These are phyloP conservation scores for Imleria badia DNA, from an alignment of 768 basidiomycete genomes.

Conservation along the genomic window DNA sequence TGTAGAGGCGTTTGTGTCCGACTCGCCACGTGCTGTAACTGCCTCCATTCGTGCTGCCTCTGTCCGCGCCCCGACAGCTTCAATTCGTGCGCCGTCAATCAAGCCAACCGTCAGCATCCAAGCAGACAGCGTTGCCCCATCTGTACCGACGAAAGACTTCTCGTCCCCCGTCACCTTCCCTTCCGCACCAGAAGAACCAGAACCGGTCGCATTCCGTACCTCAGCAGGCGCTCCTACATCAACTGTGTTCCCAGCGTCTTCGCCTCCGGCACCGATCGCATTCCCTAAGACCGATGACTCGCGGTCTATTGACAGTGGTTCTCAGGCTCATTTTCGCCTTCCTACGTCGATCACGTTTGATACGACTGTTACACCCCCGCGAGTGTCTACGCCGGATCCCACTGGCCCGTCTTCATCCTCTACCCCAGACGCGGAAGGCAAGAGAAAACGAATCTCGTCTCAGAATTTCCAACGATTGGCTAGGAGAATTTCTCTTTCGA, in stretches of 20 bases:
- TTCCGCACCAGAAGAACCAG: conserved; percentile 20
- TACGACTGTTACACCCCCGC: conserved; percentile 53
- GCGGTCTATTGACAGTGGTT: conserved; percentile 29
- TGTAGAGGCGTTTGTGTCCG: neutral
- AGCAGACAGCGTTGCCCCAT: conserved; percentile 25
- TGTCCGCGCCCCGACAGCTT: conserved; percentile 14
- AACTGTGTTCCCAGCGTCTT: conserved; percentile 38
- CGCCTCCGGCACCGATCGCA: conserved; percentile 33
- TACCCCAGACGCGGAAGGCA: conserved; percentile 61
- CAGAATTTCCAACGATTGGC: conserved; percentile 86
- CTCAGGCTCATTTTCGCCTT: conserved; percentile 26
- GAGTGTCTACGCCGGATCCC: conserved; percentile 71
- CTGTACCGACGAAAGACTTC: conserved; percentile 30
- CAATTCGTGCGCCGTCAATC: conserved; percentile 22
- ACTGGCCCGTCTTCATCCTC: conserved; percentile 55
- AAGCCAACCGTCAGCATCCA: conserved; percentile 21
- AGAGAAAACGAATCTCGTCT: conserved; percentile 77
- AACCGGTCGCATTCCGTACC: conserved; percentile 7
- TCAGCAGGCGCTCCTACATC: conserved; percentile 19
- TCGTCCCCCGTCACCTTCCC: conserved; percentile 35
- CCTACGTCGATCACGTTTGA: conserved; percentile 61
- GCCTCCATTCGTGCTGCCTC: conserved; percentile 20
- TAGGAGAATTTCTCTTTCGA: conserved; percentile 64
- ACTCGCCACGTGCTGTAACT: conserved; percentile 17
- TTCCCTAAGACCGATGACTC: conserved; percentile 43